Percentiles rank a stretch among this genome's conserved stretches.
phyloP scores from a whole-genome alignment of 345 rosid species.

The Populus tremula region DNA sequence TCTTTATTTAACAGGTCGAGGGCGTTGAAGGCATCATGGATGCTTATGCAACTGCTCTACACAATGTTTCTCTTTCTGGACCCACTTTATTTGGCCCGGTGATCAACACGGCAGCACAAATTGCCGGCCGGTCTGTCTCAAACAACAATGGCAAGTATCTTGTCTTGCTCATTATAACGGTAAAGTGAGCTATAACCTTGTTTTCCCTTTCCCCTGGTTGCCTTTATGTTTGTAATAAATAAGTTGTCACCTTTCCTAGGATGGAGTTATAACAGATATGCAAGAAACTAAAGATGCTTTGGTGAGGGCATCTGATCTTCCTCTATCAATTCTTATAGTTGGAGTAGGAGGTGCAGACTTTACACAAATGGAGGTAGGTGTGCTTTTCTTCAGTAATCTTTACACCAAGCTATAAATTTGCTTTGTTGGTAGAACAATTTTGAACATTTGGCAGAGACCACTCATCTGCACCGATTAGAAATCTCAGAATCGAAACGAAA shows the following conservation, averaged over 20 bases:
- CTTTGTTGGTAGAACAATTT: neutral
- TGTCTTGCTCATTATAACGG: constrained; percentile 64
- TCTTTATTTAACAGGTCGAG: constrained; percentile 51
- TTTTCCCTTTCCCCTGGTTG: neutral
- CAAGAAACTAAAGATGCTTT: constrained; percentile 71
- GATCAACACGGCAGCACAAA: constrained; percentile 56
- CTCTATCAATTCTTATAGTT: constrained; percentile 74
- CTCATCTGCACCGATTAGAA: neutral
- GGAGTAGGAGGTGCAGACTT: constrained; percentile 87
- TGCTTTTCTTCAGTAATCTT: neutral
- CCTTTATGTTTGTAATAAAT: neutral
- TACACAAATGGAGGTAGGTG: constrained; percentile 96
- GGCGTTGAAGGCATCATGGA: constrained; percentile 83
- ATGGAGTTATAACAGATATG: constrained; percentile 82
- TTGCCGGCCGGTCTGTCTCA: constrained; percentile 40
- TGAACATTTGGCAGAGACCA: neutral
- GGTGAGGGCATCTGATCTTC: constrained; percentile 92
- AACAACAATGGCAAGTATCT: constrained; percentile 35
- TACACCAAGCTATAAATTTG: neutral
- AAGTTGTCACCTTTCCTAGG: constrained; percentile 37
- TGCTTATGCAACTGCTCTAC: constrained; percentile 59
- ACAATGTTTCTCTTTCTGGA: constrained; percentile 56
- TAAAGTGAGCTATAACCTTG: constrained; percentile 10
- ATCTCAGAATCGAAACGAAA: neutral
- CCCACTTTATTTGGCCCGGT: constrained; percentile 68